phyloP scores from a whole-genome alignment of 2,329 filamentous ascomycete genomes.

The Alternaria conjuncta region DNA sequence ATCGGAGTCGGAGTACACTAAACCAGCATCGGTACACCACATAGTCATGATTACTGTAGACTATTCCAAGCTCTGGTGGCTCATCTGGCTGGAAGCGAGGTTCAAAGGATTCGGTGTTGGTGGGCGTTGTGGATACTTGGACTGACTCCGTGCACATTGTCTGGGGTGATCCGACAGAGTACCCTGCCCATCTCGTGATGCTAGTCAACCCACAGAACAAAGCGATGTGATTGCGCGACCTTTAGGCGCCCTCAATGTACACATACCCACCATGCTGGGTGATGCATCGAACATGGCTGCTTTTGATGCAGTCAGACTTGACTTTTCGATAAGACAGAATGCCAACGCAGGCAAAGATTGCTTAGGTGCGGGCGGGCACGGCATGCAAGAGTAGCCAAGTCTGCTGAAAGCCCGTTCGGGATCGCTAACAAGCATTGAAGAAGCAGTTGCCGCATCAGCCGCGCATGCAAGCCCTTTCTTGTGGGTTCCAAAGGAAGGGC shows the following conservation, averaged over 20 bases:
- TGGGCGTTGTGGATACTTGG: not conserved
- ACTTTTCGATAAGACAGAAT: not conserved
- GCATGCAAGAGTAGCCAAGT: slow-evolving; percentile 7
- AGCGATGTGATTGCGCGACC: slow-evolving; percentile 1
- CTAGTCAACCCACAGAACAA: not conserved
- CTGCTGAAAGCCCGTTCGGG: slow-evolving; percentile 1
- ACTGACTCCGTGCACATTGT: not conserved
- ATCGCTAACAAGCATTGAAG: slow-evolving; percentile 8
- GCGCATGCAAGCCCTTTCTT: not conserved
- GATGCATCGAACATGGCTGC: not conserved
- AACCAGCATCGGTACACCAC: not conserved
- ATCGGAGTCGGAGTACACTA: not conserved
- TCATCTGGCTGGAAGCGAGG: not conserved
- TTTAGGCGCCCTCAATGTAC: slow-evolving; percentile 3
- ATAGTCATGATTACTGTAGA: not conserved
- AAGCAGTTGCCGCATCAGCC: slow-evolving; percentile 13
- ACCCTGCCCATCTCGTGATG: slow-evolving; percentile 3
- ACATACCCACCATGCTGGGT: not conserved
- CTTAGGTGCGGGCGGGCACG: slow-evolving; percentile 1
- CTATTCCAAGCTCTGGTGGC: not conserved
- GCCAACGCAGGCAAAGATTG: slow-evolving; percentile 6
- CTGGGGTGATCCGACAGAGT: not conserved
- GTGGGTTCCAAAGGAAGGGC: not conserved
- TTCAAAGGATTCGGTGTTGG: not conserved
- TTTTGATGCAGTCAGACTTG: not conserved